Base-by-base conservation (phyloP, 2,329 filamentous ascomycete species). In the Phoma herbarum region DNA sequence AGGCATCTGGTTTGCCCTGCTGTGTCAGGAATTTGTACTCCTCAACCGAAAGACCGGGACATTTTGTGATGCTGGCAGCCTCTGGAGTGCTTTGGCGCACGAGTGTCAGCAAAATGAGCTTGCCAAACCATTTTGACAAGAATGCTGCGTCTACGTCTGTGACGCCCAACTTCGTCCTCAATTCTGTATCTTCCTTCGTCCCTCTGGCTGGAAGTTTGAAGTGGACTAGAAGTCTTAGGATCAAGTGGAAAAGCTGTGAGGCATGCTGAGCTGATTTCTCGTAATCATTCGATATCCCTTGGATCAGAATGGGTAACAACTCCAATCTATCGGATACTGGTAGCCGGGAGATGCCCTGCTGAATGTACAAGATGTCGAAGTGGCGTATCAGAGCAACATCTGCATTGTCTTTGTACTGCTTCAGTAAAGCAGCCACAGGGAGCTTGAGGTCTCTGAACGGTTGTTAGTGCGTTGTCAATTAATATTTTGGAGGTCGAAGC, bases 321-420 rank as follows among this genome's bases (percentile, higher is more conserved):
- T 88, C 86, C 33, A 89, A 84, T 66, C 92, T 86, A 41, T 94
- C 90, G 16, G 79, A 75, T 11, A 83, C 75, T 2, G 83, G 81
- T 20, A 91, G 76, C 48, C 88, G 83, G 50, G 84, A 84, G 43
- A 91, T 82, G 37, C 94, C 95, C 73, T 96, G 92, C 71, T 96
- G 91, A 35, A 97, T 90, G 73, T 96, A 97, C 18, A 90, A 84
- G 39, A 98, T 81, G 77, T 98, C 93, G 67, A 97, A 90, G 73
- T 96, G 91, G 63, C 92, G 89, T 64, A 99, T 87, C 35, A 97
- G 83, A 1, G 88, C 82, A 12, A 88, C 89, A 37, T 87, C 63
- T 20, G 67, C 83, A 35, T 86, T 87, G 22, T 91, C 86, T 76
- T 96, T 96, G 83, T 96, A 97, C 75, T 98, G 95, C 67, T 93